phyloP scores from a whole-genome alignment of 352 stramenopile genomes.

The Phytopythium chamaehyphon region DNA sequence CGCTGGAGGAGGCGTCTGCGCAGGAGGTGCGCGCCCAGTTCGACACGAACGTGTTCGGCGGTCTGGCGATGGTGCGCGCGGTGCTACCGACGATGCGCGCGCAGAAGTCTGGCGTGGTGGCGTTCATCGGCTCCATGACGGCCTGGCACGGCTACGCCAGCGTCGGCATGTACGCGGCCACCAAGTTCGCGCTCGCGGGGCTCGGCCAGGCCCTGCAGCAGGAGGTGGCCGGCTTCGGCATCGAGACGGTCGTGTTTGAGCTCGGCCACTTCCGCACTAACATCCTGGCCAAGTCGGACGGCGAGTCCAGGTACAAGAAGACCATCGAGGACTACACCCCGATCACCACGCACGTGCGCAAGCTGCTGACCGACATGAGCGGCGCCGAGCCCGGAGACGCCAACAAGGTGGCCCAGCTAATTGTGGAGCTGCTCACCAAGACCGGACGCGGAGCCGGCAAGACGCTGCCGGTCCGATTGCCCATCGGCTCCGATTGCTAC shows the following conservation, averaged over 20 bases:
- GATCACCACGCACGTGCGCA: conserved; percentile 6
- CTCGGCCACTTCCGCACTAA: conserved; percentile 18
- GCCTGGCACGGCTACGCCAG: conserved; percentile 12
- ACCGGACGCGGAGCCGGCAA: conserved; percentile 13
- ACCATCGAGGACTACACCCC: conserved; percentile 12
- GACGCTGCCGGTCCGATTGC: conserved; percentile 14
- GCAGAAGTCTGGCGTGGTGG: conserved; percentile 23
- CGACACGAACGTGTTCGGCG: conserved; percentile 30
- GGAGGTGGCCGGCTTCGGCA: conserved; percentile 23
- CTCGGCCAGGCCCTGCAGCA: conserved; percentile 17
- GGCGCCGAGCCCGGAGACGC: conserved; percentile 15
- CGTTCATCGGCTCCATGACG: conserved; percentile 22
- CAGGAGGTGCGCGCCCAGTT: conserved; percentile 19
- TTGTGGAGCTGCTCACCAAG: conserved; percentile 25
- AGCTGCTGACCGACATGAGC: conserved; percentile 6
- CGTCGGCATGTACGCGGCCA: conserved; percentile 19
- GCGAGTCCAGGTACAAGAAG: conserved; percentile 8
- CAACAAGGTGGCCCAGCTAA: conserved; percentile 12
- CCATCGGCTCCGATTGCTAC: conserved; percentile 5
- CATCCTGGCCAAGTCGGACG: conserved; percentile 10
- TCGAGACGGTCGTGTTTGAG: conserved; percentile 19
- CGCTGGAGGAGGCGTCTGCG: conserved; percentile 14
- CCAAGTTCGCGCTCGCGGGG: conserved; percentile 24
- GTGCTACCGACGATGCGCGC: conserved; percentile 27
- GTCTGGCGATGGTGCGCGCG: conserved; percentile 15